Base-by-base conservation (phyloP, 257 asterid genomes). In the Ballota nigra region DNA sequence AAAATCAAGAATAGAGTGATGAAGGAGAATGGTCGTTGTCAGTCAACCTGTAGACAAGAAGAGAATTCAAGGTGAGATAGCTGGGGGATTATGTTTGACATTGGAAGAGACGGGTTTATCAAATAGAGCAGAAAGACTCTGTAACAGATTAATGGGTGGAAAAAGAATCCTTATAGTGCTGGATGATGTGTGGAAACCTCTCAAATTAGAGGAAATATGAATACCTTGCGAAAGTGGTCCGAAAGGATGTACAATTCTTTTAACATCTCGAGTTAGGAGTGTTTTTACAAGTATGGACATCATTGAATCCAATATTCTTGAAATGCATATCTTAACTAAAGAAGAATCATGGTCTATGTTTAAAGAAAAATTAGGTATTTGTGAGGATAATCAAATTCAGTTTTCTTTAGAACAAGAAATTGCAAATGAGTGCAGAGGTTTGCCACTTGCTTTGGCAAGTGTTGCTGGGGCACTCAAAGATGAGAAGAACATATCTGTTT, bases 151-250 rank as follows among this genome's bases (percentile, higher is more conserved):
- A 36, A 41, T 8, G 19, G 4, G 3, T 31, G 13, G 2, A 1
- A 76, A 47, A 3, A 70, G 26, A 7, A 68, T 33, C 12, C 82
- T 83, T 19, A 12, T 84, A 34, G 29, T 78, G 16, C 9, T 84
- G 19, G 88, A 81, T 26, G 81, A 83, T 41, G 58, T 80, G 8
- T 80, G 83, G 85, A 22, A 58, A 22, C 6, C 18, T 24, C 29
- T 80, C 15, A 33, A 75, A 8, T 43, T 75, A 15, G 51, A 40
- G 24, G 38, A 56, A 2, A 3, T 63, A 3, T 82, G 82, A 34
- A 75, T n/a, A n/a, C n/a, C n/a, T n/a, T n/a, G n/a, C n/a, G n/a
- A n/a, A n/a, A n/a, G n/a, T n/a, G n/a, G n/a, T n/a, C n/a, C n/a
- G n/a, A n/a, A n/a, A n/a, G 41, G 26, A 33, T 10, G 8, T 61